Conservation (phyloP, 192 early-diverging fungal genomes). For the Rhizophagus sp. region DNA sequence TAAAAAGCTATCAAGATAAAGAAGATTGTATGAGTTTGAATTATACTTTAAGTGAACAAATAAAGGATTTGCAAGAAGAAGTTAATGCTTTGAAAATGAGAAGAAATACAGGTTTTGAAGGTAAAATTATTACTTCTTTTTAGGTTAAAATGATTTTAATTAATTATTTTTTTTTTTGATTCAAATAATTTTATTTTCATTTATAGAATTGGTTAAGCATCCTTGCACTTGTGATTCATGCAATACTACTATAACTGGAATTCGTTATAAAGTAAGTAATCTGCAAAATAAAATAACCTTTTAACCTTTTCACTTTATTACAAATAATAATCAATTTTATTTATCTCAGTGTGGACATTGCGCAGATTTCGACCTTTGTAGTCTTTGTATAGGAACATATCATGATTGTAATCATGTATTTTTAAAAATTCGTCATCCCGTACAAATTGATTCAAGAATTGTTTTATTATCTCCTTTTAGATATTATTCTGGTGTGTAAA, state of each 20-base stretch:
- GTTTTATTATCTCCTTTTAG: neutral
- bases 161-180: no score
- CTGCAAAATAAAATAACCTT: neutral
- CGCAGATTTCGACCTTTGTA: neutral
- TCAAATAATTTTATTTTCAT: no score
- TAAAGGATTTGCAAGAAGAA: neutral
- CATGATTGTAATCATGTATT: neutral
- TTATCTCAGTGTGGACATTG: neutral
- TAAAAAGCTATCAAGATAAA: neutral
- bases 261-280: neutral
- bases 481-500: neutral
- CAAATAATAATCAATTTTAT: neutral
- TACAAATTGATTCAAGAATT: neutral
- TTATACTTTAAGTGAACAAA: neutral
- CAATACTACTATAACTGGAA: neutral
- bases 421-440: neutral
- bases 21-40: neutral
- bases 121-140: neutral
- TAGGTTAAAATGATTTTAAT: no score
- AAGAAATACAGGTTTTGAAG: neutral
- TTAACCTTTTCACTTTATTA: neutral
- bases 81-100: neutral
- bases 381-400: neutral
- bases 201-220: neutral
- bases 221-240: neutral